A percentile compares a stretch with the other conserved stretches of the same genome.
Conservation (phyloP, 129 eudicot species). For the Flaveria linearis region DNA sequence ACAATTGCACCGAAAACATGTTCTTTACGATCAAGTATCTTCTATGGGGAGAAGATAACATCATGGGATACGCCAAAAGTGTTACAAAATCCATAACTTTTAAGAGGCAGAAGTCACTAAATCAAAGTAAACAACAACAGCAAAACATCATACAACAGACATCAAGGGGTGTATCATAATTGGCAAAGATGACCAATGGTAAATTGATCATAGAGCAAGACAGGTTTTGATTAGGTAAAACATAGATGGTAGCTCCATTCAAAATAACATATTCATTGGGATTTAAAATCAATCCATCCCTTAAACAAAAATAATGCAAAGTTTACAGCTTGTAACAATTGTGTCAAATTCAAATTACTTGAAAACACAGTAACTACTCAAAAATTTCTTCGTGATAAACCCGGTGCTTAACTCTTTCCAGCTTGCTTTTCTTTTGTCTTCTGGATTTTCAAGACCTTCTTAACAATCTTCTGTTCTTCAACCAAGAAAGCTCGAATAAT, state of each 20-base stretch:
- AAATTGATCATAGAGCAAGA: neutral
- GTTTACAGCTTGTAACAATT: slow-evolving; percentile 28
- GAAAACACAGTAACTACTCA: slow-evolving; percentile 25
- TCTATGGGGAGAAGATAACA: no score
- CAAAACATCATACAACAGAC: neutral
- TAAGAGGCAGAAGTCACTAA: no score
- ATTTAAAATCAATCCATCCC: slow-evolving; percentile 21
- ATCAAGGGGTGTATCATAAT: neutral
- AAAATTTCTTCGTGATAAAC: slow-evolving; percentile 15
- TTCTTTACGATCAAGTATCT: no score
- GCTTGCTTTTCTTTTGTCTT: slow-evolving; percentile 59
- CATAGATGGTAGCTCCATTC: neutral
- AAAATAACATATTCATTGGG: slow-evolving; percentile 31
- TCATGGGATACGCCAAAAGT: no score
- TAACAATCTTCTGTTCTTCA: slow-evolving; percentile 64
- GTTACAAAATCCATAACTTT: no score
- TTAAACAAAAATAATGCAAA: slow-evolving; percentile 17
- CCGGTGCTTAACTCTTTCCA: slow-evolving; percentile 31
- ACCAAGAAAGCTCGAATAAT: slow-evolving; percentile 64
- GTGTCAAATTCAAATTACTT: slow-evolving; percentile 26
- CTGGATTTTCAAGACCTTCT: slow-evolving; percentile 65
- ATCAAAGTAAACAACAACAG: no score
- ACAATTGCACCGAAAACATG: no score
- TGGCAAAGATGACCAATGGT: neutral
- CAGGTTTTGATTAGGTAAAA: neutral